phyloP scores from a whole-genome alignment of 2,329 filamentous ascomycete species.

The Scopulariopsis brevicaulis region DNA sequence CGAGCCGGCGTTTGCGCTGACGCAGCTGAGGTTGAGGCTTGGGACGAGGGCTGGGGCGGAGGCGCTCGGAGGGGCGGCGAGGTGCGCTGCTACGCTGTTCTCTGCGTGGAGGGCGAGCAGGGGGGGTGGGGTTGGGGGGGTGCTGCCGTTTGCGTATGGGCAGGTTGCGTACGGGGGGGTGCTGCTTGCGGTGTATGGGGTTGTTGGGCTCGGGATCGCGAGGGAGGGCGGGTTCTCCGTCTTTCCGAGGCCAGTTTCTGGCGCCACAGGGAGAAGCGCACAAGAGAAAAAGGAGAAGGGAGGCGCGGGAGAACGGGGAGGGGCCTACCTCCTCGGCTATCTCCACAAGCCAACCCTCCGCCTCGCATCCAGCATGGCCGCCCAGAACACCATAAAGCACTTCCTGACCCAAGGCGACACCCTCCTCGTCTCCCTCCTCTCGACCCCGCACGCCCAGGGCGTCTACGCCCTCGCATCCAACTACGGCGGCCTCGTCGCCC shows the following conservation, averaged over 20 bases:
- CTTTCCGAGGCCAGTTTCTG: constrained; percentile 23
- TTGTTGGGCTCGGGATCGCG: constrained; percentile 47
- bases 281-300: neutral
- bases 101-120: constrained; percentile 48
- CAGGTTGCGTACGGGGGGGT: constrained; percentile 65
- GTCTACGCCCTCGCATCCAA: constrained; percentile 90
- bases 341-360: constrained; percentile 62
- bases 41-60: constrained; percentile 74
- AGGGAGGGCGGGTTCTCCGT: constrained; percentile 56
- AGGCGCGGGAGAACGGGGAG: constrained; percentile 1
- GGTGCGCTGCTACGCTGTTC: constrained; percentile 65
- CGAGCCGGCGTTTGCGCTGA: constrained; percentile 81
- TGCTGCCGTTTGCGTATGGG: constrained; percentile 80
- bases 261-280: neutral
- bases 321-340: constrained; percentile 39
- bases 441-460: constrained; percentile 71
- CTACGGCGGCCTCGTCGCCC: constrained; percentile 80
- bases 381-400: constrained; percentile 86
- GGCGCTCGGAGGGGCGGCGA: constrained; percentile 65
- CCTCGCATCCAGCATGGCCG: constrained; percentile 70
- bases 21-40: constrained; percentile 73
- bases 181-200: constrained; percentile 59
- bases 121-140: constrained; percentile 56
- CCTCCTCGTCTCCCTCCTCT: constrained; percentile 69
- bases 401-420: constrained; percentile 90